phyloP scores from a whole-genome alignment of 345 rosid species.

The Cardamine chenopodiifolia region DNA sequence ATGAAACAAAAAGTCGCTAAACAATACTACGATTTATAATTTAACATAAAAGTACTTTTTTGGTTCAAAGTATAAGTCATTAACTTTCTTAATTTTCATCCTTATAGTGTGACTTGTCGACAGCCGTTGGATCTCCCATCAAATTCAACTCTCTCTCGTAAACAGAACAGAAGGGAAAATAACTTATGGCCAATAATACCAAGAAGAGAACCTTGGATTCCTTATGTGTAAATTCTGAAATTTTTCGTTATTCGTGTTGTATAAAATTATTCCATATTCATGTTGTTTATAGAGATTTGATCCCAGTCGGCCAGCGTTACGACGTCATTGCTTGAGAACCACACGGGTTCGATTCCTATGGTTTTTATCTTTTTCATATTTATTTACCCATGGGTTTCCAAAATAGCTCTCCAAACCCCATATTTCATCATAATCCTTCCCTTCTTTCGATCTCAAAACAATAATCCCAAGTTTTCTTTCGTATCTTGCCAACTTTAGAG shows the following conservation, averaged over 20 bases:
- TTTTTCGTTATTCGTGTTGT: background rate
- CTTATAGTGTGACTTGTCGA: background rate
- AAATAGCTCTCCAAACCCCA: slow-evolving; percentile 9
- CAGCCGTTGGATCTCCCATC: background rate
- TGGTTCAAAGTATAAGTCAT: too few species aligned
- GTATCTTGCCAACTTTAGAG: background rate
- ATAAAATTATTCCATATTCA: background rate
- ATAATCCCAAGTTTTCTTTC: slow-evolving; percentile 17
- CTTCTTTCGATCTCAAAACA: background rate
- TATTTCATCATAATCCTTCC: background rate
- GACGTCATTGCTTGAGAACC: slow-evolving; percentile 1
- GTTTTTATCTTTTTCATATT: background rate
- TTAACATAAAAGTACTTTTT: background rate
- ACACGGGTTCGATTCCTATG: background rate
- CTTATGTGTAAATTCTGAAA: background rate
- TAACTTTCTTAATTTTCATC: background rate
- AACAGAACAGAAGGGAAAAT: slow-evolving; percentile 8
- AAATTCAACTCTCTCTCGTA: slow-evolving; percentile 3
- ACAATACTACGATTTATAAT: background rate
- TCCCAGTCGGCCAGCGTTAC: background rate
- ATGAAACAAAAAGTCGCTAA: background rate
- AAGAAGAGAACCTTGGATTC: background rate
- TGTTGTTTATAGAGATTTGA: background rate
- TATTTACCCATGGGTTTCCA: background rate
- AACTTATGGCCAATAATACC: background rate